These are phyloP conservation scores for Penicillium sp. DNA, from an alignment of 2,329 filamentous ascomycete species.

Conservation along the genomic window DNA sequence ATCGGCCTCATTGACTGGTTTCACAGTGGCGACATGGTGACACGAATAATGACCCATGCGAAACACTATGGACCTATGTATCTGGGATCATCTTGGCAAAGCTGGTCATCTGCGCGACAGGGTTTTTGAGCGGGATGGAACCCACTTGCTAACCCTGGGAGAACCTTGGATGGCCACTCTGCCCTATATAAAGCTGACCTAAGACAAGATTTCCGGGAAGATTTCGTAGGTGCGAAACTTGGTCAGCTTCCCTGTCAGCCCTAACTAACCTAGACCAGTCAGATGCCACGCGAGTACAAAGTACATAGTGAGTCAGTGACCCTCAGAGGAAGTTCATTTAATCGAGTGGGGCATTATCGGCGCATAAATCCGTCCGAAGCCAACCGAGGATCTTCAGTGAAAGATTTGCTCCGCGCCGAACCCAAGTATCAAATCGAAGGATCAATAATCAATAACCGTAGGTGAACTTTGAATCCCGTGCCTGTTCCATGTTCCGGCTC, in stretches of 20 bases:
- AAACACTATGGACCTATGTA: neutral
- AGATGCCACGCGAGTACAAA: neutral
- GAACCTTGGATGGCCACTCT: neutral
- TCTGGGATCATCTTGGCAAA: neutral
- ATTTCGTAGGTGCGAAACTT: neutral
- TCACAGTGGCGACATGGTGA: neutral
- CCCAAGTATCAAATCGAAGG: neutral
- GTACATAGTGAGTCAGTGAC: too few relatives aligned
- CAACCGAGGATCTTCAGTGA: neutral
- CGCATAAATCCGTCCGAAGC: constrained; percentile 5
- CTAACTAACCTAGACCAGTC: neutral
- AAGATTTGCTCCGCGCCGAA: neutral
- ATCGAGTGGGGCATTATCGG: constrained; percentile 1
- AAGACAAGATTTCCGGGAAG: neutral
- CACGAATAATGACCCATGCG: neutral
- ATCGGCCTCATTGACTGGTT: neutral
- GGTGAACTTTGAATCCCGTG: too few relatives aligned
- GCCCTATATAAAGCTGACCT: constrained; percentile 1
- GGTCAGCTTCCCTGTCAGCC: neutral
- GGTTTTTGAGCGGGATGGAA: neutral
- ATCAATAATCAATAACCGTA: neutral
- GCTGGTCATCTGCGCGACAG: constrained; percentile 1
- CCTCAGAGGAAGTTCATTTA: neutral
- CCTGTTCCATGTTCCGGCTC: too few relatives aligned
- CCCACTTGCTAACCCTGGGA: neutral